Evolutionary conservation across 1,284 basidiomycete genomes (phyloP).

Genomic region (Sporisorium graminicola): DNA sequence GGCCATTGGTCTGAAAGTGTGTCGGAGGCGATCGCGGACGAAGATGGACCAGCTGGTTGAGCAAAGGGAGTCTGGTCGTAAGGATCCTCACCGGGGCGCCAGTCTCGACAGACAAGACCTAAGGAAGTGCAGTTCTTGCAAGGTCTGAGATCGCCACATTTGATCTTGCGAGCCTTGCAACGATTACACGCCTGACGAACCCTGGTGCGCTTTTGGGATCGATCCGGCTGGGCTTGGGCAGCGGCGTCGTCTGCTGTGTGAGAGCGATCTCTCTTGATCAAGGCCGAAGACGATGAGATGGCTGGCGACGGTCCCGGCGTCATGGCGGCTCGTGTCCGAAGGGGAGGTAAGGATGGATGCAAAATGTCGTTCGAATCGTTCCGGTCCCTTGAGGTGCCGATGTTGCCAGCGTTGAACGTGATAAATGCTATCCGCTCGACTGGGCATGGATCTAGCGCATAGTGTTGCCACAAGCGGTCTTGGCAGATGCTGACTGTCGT

Average conservation of each 20-base stretch:
- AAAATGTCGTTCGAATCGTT: background rate
- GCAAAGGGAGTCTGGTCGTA: slow-evolving; percentile 19
- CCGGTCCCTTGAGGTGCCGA: background rate
- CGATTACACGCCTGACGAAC: slow-evolving; percentile 54
- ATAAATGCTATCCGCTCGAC: slow-evolving; percentile 1
- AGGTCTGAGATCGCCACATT: slow-evolving; percentile 49
- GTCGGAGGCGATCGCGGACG: slow-evolving; percentile 1
- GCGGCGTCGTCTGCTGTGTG: slow-evolving; percentile 21
- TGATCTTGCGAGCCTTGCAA: slow-evolving; percentile 57
- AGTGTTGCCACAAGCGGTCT: background rate
- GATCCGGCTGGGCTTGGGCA: slow-evolving; percentile 18
- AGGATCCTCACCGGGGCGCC: slow-evolving; percentile 50
- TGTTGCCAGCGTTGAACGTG: background rate
- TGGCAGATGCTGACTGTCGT: background rate
- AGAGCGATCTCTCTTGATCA: slow-evolving; percentile 34
- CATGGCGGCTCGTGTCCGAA: slow-evolving; percentile 8
- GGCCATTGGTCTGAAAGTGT: slow-evolving; percentile 22
- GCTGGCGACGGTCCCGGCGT: slow-evolving; percentile 36
- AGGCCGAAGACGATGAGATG: slow-evolving; percentile 23
- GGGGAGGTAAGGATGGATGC: background rate
- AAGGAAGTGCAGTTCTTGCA: slow-evolving; percentile 53
- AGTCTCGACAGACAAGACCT: slow-evolving; percentile 46
- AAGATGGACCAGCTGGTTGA: slow-evolving; percentile 29
- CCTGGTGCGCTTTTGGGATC: slow-evolving; percentile 36
- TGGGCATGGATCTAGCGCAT: background rate